These are phyloP conservation scores for Erythrophleum ivorense DNA, from an alignment of 331 rosid species.

Conservation along the genomic window DNA sequence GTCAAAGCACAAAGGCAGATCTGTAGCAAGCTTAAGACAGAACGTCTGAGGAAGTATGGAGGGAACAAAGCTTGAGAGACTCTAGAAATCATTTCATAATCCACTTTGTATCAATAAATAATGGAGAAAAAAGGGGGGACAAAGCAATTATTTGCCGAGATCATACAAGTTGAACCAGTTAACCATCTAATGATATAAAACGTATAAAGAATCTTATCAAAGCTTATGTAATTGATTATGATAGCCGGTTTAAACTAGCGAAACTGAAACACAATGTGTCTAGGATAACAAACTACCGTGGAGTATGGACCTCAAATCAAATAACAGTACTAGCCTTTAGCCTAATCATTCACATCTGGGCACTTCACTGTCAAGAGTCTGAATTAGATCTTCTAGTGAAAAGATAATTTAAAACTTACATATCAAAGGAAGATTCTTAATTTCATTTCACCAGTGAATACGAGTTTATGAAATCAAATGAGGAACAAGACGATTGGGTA, in stretches of 20 bases:
- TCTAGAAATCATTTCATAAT: neutral
- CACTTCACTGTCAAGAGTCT: neutral
- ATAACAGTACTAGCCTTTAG: neutral
- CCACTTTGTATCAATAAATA: neutral
- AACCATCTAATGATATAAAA: neutral
- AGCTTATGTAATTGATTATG: neutral
- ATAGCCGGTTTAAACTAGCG: neutral
- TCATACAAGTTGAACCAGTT: neutral
- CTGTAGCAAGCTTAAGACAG: neutral
- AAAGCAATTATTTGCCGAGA: neutral
- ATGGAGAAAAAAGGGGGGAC: neutral
- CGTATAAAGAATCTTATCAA: neutral
- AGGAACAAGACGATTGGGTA: neutral
- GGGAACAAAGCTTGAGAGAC: neutral
- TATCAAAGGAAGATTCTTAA: neutral
- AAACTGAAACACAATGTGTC: neutral
- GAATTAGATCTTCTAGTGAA: neutral
- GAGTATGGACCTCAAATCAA: conserved; percentile 2
- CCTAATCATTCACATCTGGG: neutral
- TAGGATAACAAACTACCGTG: neutral
- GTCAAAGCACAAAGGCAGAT: neutral
- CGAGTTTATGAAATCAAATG: neutral
- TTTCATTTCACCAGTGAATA: neutral
- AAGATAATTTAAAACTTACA: neutral
- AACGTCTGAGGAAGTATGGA: neutral